A percentile compares a stretch with the other conserved stretches of the same genome.
Conservation (phyloP, 306 rosid species). For the Vigna angularis region DNA sequence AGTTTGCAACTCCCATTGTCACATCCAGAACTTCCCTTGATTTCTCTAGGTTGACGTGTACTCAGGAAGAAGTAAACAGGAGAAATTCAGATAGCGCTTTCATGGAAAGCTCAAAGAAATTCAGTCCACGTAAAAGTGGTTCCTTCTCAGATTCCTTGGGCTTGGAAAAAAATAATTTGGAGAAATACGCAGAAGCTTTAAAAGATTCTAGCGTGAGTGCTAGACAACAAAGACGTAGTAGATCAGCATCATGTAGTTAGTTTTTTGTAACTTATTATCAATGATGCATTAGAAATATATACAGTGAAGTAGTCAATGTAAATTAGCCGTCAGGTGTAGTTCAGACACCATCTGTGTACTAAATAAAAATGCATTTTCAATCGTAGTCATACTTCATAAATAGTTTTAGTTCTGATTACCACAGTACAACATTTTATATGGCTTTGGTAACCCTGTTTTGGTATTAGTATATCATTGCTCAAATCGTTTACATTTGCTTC, state of each 20-base stretch:
- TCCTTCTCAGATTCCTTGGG: slow-evolving; percentile 45
- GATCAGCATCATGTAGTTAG: slow-evolving; percentile 58
- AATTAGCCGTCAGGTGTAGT: slow-evolving; percentile 39
- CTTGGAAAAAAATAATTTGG: slow-evolving; percentile 56
- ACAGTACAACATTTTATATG: not conserved
- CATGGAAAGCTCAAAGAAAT: slow-evolving; percentile 54
- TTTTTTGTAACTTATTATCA: slow-evolving; percentile 42
- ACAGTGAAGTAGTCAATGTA: slow-evolving; percentile 21
- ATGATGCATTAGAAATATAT: slow-evolving; percentile 25
- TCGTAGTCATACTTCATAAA: slow-evolving; percentile 6
- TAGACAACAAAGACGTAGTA: slow-evolving; percentile 43
- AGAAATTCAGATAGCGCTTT: slow-evolving; percentile 46
- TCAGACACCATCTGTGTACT: slow-evolving; percentile 40
- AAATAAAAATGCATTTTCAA: slow-evolving; percentile 23
- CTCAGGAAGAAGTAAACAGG: slow-evolving; percentile 49
- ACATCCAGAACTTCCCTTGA: slow-evolving; percentile 65
- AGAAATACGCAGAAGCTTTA: slow-evolving; percentile 78
- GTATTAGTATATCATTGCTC: not conserved
- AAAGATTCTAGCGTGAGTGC: slow-evolving; percentile 53
- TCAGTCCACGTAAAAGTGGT: slow-evolving; percentile 33
- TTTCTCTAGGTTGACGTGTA: slow-evolving; percentile 45
- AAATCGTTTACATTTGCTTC: not conserved
- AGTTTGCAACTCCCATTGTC: slow-evolving; percentile 39
- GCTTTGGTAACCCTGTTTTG: not conserved
- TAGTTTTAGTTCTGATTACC: slow-evolving; percentile 15